phyloP scores from a whole-genome alignment of 2,329 filamentous ascomycete genomes.

The Aschersonia sp. region DNA sequence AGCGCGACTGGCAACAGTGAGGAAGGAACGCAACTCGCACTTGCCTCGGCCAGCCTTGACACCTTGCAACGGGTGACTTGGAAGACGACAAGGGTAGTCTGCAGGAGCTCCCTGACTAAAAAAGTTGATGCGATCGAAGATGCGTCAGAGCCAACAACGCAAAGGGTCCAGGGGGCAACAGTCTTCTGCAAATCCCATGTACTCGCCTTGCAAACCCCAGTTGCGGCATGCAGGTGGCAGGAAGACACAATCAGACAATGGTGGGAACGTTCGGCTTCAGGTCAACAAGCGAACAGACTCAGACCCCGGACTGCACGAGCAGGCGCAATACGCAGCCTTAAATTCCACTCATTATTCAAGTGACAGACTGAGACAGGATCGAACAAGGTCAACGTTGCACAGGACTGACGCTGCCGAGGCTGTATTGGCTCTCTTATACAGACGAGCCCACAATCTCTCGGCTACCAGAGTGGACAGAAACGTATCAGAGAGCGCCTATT shows the following conservation, averaged over 20 bases:
- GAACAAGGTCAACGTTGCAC: not conserved
- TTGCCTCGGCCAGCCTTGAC: not conserved
- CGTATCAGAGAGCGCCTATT: not conserved
- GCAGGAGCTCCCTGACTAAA: too few relatives aligned
- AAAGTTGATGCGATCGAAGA: too few relatives aligned
- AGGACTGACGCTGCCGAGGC: not conserved
- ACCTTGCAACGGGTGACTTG: not conserved
- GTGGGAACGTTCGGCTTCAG: not conserved
- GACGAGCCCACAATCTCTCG: not conserved
- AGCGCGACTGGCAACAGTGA: not conserved
- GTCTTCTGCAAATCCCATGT: too few relatives aligned
- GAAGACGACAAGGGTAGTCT: too few relatives aligned
- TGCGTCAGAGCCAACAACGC: too few relatives aligned
- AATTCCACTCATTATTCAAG: too few relatives aligned
- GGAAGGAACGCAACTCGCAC: not conserved
- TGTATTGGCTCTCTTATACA: not conserved
- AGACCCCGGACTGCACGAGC: not conserved
- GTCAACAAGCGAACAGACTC: not conserved
- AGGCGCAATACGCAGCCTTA: not conserved
- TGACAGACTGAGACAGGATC: not conserved
- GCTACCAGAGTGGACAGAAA: not conserved
- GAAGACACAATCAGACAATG: too few relatives aligned
- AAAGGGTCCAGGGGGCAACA: too few relatives aligned
- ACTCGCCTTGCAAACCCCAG: too few relatives aligned
- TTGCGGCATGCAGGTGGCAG: not conserved